These are phyloP conservation scores for Pulicaria dysenterica DNA, from an alignment of 129 eudicot species.

Conservation along the genomic window DNA sequence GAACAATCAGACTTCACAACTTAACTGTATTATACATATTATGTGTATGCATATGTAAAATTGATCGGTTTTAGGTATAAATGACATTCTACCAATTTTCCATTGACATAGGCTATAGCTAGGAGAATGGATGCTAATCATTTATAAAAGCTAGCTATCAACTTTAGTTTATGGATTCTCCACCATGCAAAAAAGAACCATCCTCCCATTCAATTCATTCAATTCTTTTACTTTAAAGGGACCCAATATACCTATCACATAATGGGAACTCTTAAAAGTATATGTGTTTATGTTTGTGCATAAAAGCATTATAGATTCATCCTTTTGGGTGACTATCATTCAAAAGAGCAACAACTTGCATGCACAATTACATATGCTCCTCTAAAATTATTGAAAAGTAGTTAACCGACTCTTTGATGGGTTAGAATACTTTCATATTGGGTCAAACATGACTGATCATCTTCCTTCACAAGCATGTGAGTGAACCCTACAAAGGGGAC, in stretches of 20 bases:
- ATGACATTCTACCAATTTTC: background rate
- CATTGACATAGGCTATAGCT: background rate
- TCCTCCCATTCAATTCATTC: constrained; percentile 42
- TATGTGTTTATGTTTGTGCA: constrained; percentile 14
- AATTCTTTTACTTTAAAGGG: constrained; percentile 42
- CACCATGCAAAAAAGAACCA: constrained; percentile 46
- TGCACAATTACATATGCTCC: no score
- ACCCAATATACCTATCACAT: constrained; percentile 47
- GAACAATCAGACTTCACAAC: no score
- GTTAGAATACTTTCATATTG: no score
- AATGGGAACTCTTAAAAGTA: constrained; percentile 19
- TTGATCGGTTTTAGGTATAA: background rate
- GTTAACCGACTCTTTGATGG: no score
- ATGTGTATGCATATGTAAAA: no score
- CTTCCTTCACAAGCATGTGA: no score
- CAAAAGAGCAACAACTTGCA: no score
- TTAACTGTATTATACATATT: no score
- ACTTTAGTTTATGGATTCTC: constrained; percentile 51
- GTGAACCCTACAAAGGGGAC: no score
- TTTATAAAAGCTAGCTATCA: constrained; percentile 37
- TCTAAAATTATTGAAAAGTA: no score
- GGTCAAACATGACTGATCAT: no score
- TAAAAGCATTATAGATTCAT: constrained; percentile 26
- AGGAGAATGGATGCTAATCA: constrained; percentile 26
- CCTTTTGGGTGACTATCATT: constrained; percentile 19